Conservation (phyloP, 257 asterid species). For the Sherardia arvensis region DNA sequence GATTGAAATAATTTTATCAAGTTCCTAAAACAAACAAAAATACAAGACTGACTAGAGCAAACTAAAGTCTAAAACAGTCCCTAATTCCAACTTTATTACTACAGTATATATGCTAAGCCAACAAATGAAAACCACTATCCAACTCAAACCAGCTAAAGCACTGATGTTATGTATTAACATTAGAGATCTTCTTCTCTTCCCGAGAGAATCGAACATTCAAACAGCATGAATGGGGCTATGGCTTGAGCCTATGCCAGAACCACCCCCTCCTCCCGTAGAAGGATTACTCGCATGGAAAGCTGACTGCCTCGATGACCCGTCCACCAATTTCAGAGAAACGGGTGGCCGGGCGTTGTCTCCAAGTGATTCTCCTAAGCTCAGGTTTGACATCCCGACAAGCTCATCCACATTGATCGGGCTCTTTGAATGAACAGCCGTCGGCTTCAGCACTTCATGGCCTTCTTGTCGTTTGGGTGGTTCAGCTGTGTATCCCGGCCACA, state of each 20-base stretch:
- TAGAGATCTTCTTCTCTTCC: slow-evolving; percentile 15
- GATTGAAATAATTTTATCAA: not conserved
- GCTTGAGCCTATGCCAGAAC: slow-evolving; percentile 55
- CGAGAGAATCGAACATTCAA: slow-evolving; percentile 15
- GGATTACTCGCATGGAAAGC: slow-evolving; percentile 87
- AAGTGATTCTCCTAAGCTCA: slow-evolving; percentile 73
- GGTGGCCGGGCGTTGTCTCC: slow-evolving; percentile 42
- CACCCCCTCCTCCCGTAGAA: slow-evolving; percentile 18
- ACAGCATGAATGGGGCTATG: slow-evolving; percentile 75
- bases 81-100: not conserved
- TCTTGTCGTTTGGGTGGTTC: slow-evolving; percentile 58
- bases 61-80: not conserved
- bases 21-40: slow-evolving; percentile 1
- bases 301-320: slow-evolving; percentile 82
- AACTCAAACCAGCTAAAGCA: slow-evolving; percentile 19
- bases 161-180: slow-evolving; percentile 19
- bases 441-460: slow-evolving; percentile 82
- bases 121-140: slow-evolving; percentile 16
- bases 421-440: slow-evolving; percentile 84
- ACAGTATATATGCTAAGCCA: slow-evolving; percentile 5
- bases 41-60: not conserved
- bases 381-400: slow-evolving; percentile 80
- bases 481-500: slow-evolving; percentile 52
- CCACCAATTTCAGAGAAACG: slow-evolving; percentile 57
- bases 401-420: slow-evolving; percentile 81